These are phyloP conservation scores for Penicillium ucsense DNA, from an alignment of 495 filamentous ascomycete genomes.

Conservation along the genomic window DNA sequence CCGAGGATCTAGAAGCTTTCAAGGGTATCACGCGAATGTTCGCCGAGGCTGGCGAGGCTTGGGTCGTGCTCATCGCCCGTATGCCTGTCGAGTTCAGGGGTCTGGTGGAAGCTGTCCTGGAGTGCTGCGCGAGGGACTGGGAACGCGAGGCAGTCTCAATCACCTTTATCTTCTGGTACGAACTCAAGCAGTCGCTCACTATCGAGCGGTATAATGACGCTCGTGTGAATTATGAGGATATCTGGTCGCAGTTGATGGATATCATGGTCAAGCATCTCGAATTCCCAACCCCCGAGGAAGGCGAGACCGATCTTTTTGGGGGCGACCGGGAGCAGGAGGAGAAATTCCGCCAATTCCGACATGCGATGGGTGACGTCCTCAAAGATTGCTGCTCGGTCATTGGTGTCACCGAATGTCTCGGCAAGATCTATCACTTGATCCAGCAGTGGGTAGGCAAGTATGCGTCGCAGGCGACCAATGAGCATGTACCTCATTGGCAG, in stretches of 20 bases:
- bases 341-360: conserved; percentile 92
- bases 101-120: conserved; percentile 83
- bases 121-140: conserved; percentile 78
- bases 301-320: conserved; percentile 80
- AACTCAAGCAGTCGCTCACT: conserved; percentile 91
- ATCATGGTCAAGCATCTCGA: conserved; percentile 88
- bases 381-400: conserved; percentile 97
- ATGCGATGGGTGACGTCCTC: conserved; percentile 94
- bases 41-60: conserved; percentile 87
- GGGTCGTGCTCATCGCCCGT: conserved; percentile 82
- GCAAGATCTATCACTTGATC: conserved; percentile 75
- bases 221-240: conserved; percentile 58
- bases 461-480: conserved; percentile 57
- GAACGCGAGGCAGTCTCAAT: conserved; percentile 82
- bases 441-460: conserved; percentile 80
- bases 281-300: conserved; percentile 70
- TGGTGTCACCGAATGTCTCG: conserved; percentile 78
- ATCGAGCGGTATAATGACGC: conserved; percentile 82
- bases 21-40: conserved; percentile 84
- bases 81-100: conserved; percentile 69
- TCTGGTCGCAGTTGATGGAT: conserved; percentile 83
- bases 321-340: conserved; percentile 94
- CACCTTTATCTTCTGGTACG: conserved; percentile 97
- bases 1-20: conserved; percentile 79
- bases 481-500: conserved; percentile 92